phyloP scores from a whole-genome alignment of 306 rosid genomes.

The Herpetospermum pedunculosum region DNA sequence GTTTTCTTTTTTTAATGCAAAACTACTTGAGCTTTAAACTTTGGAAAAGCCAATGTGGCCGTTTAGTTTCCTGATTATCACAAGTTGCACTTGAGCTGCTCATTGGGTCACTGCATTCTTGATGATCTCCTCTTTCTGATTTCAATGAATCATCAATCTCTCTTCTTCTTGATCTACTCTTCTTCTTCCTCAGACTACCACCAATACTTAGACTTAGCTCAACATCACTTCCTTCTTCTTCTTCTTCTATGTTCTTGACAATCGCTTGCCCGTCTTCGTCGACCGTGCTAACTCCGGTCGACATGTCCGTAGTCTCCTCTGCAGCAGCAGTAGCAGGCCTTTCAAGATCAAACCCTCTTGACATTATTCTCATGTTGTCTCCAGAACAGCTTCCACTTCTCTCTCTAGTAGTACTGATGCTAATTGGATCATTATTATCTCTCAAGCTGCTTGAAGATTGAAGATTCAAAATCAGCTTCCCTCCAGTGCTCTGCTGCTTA shows the following conservation, averaged over 20 bases:
- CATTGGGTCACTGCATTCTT: constrained; percentile 58
- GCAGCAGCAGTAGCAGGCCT: constrained; percentile 59
- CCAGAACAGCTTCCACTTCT: constrained; percentile 73
- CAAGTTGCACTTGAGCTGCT: constrained; percentile 67
- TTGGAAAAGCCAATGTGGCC: constrained; percentile 68
- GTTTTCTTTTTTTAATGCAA: not conserved
- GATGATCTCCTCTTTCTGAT: constrained; percentile 47
- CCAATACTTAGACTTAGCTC: constrained; percentile 90
- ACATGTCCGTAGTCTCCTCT: constrained; percentile 34
- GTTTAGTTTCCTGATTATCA: constrained; percentile 54
- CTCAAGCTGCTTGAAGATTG: constrained; percentile 36
- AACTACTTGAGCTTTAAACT: constrained; percentile 45
- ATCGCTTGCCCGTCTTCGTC: constrained; percentile 34
- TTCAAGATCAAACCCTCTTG: constrained; percentile 64
- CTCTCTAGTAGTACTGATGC: too few species aligned
- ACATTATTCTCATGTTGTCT: constrained; percentile 32
- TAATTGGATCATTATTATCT: constrained; percentile 38
- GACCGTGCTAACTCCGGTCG: constrained; percentile 20
- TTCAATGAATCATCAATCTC: constrained; percentile 40
- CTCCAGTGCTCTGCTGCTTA: constrained; percentile 15
- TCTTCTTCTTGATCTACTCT: constrained; percentile 29
- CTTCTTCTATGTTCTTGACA: constrained; percentile 15
- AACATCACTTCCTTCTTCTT: constrained; percentile 62
- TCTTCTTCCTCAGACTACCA: constrained; percentile 42
- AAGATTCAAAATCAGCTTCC: constrained; percentile 23